Conservation (phyloP, 208 protist species). For the Acanthamoeba quina region DNA sequence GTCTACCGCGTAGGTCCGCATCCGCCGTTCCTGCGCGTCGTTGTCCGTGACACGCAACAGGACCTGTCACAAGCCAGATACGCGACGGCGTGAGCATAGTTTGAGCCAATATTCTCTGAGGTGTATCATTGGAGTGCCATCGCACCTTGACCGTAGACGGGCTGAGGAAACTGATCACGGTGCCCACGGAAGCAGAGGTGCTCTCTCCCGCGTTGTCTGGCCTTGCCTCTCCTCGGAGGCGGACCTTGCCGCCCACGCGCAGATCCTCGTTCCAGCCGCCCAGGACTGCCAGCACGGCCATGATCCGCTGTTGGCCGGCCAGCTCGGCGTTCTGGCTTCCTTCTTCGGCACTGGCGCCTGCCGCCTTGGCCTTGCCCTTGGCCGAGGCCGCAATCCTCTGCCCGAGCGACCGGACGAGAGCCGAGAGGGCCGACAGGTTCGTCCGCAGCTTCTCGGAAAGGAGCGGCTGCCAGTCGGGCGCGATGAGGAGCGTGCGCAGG, state of each 20-base stretch:
- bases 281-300: conserved; percentile 17
- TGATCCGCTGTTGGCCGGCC: neutral
- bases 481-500: conserved; percentile 35
- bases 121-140: neutral
- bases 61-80: neutral
- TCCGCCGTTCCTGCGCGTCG: neutral
- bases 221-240: neutral
- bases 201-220: neutral
- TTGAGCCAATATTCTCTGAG: neutral
- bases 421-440: neutral
- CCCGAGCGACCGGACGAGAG: neutral
- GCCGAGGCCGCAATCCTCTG: neutral
- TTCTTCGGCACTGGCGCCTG: neutral
- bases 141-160: conserved; percentile 32
- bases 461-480: neutral
- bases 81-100: neutral
- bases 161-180: conserved; percentile 1
- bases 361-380: conserved; percentile 34
- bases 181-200: neutral
- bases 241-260: conserved; percentile 34
- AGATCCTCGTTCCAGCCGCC: conserved; percentile 41
- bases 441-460: neutral
- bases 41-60: neutral
- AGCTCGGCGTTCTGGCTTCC: neutral
- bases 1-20: neutral